Evolutionary conservation across 73 alveolate genomes (phyloP).

Genomic region (Symbiodinium natans): DNA sequence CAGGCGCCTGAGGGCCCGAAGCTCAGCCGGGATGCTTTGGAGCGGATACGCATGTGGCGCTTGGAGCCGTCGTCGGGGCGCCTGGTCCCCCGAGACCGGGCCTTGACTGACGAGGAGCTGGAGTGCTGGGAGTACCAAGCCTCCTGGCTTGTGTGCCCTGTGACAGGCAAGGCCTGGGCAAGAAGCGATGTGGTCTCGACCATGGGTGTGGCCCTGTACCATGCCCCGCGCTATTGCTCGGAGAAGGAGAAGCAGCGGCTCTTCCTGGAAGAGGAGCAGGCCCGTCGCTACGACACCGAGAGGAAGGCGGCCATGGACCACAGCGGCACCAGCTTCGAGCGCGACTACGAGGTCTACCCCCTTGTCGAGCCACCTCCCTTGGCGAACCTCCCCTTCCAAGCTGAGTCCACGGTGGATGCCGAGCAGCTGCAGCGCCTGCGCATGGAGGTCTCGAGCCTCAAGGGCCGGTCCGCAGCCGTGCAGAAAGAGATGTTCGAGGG

Average conservation of each 20-base stretch:
- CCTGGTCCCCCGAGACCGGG: slow-evolving; percentile 27
- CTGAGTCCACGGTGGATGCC: background rate
- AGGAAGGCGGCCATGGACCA: slow-evolving; percentile 78
- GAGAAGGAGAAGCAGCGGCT: slow-evolving; percentile 86
- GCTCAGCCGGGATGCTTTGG: slow-evolving; percentile 41
- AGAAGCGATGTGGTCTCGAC: slow-evolving; percentile 86
- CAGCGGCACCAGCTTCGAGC: slow-evolving; percentile 78
- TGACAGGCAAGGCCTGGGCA: slow-evolving; percentile 82
- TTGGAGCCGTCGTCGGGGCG: slow-evolving; percentile 82
- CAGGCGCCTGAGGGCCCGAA: slow-evolving; percentile 21
- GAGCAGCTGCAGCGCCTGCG: slow-evolving; percentile 82
- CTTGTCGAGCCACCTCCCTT: slow-evolving; percentile 72
- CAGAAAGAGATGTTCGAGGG: slow-evolving; percentile 58
- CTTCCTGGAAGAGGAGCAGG: slow-evolving; percentile 76
- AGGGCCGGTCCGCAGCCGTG: slow-evolving; percentile 62
- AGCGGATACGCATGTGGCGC: slow-evolving; percentile 54
- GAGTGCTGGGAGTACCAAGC: slow-evolving; percentile 29
- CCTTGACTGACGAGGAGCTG: slow-evolving; percentile 35
- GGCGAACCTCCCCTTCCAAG: slow-evolving; percentile 40
- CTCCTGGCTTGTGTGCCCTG: slow-evolving; percentile 56
- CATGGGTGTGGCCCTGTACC: slow-evolving; percentile 89
- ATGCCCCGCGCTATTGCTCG: slow-evolving; percentile 68
- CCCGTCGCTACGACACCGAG: slow-evolving; percentile 54
- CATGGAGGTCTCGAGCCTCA: slow-evolving; percentile 66
- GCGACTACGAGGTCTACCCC: slow-evolving; percentile 78